Percentiles rank a stretch among this genome's conserved stretches.
Evolutionary conservation across 306 rosid genomes (phyloP).

Genomic region (Sicyos baderoa): DNA sequence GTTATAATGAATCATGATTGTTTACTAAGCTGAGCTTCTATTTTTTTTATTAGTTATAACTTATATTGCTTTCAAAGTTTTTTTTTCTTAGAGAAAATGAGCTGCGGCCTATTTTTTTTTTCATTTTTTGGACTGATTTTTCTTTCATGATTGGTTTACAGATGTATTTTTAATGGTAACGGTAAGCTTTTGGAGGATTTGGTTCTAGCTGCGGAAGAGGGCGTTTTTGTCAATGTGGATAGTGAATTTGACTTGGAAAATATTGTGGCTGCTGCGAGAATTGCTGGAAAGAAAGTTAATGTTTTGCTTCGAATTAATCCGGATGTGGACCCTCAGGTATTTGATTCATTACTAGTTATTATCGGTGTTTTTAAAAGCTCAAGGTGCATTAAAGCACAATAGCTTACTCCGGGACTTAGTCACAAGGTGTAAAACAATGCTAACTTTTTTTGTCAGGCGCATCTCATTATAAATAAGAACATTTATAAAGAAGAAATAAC

Average conservation of each 20-base stretch:
- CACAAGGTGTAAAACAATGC: too few relatives aligned
- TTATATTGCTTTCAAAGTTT: neutral
- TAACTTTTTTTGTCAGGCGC: too few relatives aligned
- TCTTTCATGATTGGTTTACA: conserved; percentile 23
- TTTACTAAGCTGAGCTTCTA: neutral
- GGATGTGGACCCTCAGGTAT: conserved; percentile 88
- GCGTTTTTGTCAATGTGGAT: conserved; percentile 80
- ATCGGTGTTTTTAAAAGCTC: too few relatives aligned
- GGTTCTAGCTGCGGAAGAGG: conserved; percentile 73
- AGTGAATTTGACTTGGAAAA: conserved; percentile 92
- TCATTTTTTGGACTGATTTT: neutral
- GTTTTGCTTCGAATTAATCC: conserved; percentile 86
- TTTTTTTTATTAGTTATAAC: neutral
- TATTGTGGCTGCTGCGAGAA: conserved; percentile 66
- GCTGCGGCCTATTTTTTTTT: neutral
- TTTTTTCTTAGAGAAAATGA: too few relatives aligned
- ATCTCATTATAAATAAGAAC: too few relatives aligned
- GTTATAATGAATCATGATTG: neutral
- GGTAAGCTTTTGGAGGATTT: conserved; percentile 85
- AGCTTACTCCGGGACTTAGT: too few relatives aligned
- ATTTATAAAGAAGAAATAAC: too few relatives aligned
- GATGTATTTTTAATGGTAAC: conserved; percentile 88
- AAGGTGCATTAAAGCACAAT: too few relatives aligned
- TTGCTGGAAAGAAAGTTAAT: conserved; percentile 62
- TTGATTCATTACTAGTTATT: neutral